phyloP scores from a whole-genome alignment of 768 basidiomycete species.

The Panaeolus papilionaceus region DNA sequence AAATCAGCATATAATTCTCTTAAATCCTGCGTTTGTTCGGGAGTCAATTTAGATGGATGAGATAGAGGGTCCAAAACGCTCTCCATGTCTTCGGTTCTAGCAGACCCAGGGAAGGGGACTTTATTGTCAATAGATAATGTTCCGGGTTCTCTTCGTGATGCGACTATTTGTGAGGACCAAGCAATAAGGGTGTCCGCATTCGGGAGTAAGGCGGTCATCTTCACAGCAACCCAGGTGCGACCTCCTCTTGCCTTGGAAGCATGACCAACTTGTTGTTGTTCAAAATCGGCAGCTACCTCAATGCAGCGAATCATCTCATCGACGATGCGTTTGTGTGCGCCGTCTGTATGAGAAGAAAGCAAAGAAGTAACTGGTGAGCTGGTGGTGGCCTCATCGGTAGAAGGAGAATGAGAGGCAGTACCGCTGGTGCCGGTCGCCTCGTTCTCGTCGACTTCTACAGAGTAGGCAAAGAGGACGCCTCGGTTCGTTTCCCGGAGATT shows the following conservation, averaged over 20 bases:
- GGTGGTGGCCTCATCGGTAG: slow-evolving; percentile 23
- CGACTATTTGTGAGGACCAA: slow-evolving; percentile 63
- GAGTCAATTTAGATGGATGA: slow-evolving; percentile 41
- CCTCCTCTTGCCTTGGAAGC: slow-evolving; percentile 40
- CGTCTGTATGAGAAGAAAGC: slow-evolving; percentile 23
- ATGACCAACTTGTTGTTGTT: slow-evolving; percentile 46
- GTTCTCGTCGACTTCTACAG: slow-evolving; percentile 80
- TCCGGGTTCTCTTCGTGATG: slow-evolving; percentile 30
- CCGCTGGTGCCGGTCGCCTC: slow-evolving; percentile 44
- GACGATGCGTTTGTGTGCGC: slow-evolving; percentile 65
- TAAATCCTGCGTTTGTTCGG: slow-evolving; percentile 65
- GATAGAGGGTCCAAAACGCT: slow-evolving; percentile 46
- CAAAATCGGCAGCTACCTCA: slow-evolving; percentile 83
- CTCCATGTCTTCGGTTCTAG: slow-evolving; percentile 62
- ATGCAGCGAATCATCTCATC: slow-evolving; percentile 80
- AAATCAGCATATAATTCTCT: slow-evolving; percentile 68
- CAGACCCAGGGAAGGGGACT: slow-evolving; percentile 75
- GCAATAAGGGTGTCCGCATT: slow-evolving; percentile 64
- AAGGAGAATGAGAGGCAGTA: slow-evolving; percentile 25
- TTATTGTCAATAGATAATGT: slow-evolving; percentile 27
- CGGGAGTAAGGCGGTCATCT: slow-evolving; percentile 80
- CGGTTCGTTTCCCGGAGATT: slow-evolving; percentile 69
- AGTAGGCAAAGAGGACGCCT: slow-evolving; percentile 82
- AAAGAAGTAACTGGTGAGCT: slow-evolving; percentile 23
- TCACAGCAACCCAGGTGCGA: slow-evolving; percentile 85